Percentiles rank a stretch among this genome's conserved stretches.
Conservation (phyloP, 2,329 filamentous ascomycete species). For the Hyphodiscus sp. region DNA sequence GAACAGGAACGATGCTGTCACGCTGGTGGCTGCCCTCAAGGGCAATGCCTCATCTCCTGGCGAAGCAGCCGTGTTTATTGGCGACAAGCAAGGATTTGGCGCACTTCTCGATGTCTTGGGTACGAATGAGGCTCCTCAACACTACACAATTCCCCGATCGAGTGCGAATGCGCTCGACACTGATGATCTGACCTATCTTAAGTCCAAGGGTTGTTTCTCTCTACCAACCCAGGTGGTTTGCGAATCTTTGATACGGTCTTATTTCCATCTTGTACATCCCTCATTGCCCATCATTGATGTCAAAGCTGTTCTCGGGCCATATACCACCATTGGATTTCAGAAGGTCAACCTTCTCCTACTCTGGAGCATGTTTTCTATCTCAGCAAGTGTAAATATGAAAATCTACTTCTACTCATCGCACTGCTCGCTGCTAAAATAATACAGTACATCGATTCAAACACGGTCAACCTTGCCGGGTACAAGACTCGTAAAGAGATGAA, state of each 20-base stretch:
- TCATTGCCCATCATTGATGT: slow-evolving; percentile 32
- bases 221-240: slow-evolving; percentile 28
- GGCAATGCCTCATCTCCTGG: too few species aligned
- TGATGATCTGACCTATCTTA: slow-evolving; percentile 26
- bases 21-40: too few species aligned
- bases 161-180: neutral
- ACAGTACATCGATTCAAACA: slow-evolving; percentile 2
- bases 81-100: too few species aligned
- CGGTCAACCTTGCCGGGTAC: slow-evolving; percentile 11
- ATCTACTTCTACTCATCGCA: neutral
- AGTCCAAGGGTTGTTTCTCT: slow-evolving; percentile 31
- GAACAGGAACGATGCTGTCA: too few species aligned
- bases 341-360: slow-evolving; percentile 32
- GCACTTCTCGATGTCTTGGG: too few species aligned
- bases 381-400: slow-evolving; percentile 25
- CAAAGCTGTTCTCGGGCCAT: slow-evolving; percentile 23
- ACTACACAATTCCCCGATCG: too few species aligned
- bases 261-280: slow-evolving; percentile 33
- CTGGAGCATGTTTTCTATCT: slow-evolving; percentile 30
- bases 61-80: too few species aligned
- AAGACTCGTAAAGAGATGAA: slow-evolving; percentile 31
- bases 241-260: slow-evolving; percentile 29
- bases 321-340: slow-evolving; percentile 22
- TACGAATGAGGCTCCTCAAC: too few species aligned
- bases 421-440: neutral